Percentiles rank a stretch among this genome's conserved stretches.
phyloP scores from a whole-genome alignment of 2,329 filamentous ascomycete genomes.

The Aspergillus candidus region DNA sequence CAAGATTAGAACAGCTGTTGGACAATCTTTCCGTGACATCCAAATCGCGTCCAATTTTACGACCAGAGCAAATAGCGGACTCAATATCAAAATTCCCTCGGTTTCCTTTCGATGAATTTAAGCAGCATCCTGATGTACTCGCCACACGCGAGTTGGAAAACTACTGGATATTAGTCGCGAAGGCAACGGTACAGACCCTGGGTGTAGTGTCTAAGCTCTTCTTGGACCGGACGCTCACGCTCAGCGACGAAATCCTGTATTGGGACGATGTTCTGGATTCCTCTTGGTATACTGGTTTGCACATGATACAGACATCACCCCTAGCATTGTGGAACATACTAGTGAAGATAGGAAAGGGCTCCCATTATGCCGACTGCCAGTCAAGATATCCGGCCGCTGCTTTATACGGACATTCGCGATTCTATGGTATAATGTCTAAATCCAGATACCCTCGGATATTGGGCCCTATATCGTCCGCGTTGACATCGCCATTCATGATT shows the following conservation, averaged over 20 bases:
- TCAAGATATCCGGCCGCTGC: constrained; percentile 21
- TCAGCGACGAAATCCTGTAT: constrained; percentile 87
- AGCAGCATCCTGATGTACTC: constrained; percentile 17
- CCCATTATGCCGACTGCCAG: constrained; percentile 32
- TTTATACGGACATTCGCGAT: constrained; percentile 50
- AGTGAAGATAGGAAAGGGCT: constrained; percentile 55
- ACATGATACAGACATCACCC: constrained; percentile 81
- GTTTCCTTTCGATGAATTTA: constrained; percentile 5
- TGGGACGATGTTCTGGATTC: constrained; percentile 87
- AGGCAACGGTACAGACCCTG: constrained; percentile 86
- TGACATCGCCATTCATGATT: constrained; percentile 72
- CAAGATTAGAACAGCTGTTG: constrained; percentile 60
- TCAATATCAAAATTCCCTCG: constrained; percentile 51
- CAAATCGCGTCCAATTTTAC: constrained; percentile 57
- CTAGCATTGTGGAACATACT: constrained; percentile 66
- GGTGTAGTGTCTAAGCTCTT: constrained; percentile 71
- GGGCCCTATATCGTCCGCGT: constrained; percentile 61
- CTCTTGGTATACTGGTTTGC: constrained; percentile 70
- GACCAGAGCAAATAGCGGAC: constrained; percentile 52
- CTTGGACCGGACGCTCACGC: constrained; percentile 72
- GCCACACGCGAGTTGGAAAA: constrained; percentile 65
- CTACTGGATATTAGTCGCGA: constrained; percentile 85
- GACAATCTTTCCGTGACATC: constrained; percentile 66
- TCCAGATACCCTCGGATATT: constrained; percentile 69
- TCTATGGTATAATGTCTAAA: constrained; percentile 73